Conservation (phyloP, 2,329 filamentous ascomycete genomes). For the Nigrograna mackinnonii region DNA sequence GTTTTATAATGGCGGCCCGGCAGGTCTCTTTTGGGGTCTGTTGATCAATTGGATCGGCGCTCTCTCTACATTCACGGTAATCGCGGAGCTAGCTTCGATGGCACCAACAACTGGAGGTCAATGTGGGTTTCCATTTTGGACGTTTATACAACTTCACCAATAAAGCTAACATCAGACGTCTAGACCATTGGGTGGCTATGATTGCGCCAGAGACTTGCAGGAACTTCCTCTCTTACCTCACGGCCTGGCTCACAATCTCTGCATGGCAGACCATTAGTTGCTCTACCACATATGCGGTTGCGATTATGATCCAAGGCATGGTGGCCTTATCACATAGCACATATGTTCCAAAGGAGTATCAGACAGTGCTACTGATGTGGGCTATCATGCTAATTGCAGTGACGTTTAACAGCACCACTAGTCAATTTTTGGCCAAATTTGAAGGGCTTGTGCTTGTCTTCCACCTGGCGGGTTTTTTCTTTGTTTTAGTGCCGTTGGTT, state of each 20-base stretch:
- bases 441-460: conserved; percentile 49
- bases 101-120: conserved; percentile 26
- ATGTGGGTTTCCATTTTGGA: conserved; percentile 6
- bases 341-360: conserved; percentile 44
- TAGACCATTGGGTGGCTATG: conserved; percentile 33
- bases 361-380: conserved; percentile 50
- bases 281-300: conserved; percentile 10
- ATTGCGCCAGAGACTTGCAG: conserved; percentile 38
- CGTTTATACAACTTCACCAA: no score
- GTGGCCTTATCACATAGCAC: conserved; percentile 30
- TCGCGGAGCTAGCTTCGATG: conserved; percentile 23
- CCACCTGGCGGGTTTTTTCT: conserved; percentile 52
- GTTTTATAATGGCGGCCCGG: conserved; percentile 11
- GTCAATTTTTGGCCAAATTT: conserved; percentile 44
- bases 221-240: conserved; percentile 42
- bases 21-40: conserved; percentile 13
- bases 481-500: conserved; percentile 40
- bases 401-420: conserved; percentile 44
- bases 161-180: no score
- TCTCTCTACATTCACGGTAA: conserved; percentile 4
- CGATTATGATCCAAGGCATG: conserved; percentile 13
- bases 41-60: conserved; percentile 12
- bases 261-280: conserved; percentile 36
- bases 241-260: conserved; percentile 34
- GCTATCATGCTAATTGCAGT: conserved; percentile 38